Conservation (phyloP, 2,329 filamentous ascomycete species). For the Pyricularia pennisetigena region DNA sequence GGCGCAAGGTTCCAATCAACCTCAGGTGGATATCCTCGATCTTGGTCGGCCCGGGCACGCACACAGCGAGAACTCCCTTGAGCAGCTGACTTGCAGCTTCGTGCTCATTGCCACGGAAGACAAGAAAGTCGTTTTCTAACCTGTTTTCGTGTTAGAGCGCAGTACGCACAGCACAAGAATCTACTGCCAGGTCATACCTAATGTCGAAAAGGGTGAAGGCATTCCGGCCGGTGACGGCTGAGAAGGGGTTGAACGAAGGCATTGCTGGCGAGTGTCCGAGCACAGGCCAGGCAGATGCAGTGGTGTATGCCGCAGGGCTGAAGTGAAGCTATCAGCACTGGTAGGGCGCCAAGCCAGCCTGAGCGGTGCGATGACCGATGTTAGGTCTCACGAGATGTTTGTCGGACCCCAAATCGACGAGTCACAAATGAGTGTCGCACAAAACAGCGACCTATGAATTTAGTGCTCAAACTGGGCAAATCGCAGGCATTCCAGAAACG, state of each 20-base stretch:
- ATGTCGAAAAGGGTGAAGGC: conserved; percentile 48
- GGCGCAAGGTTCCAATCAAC: conserved; percentile 58
- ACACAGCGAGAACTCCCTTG: conserved; percentile 65
- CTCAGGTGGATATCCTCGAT: conserved; percentile 66
- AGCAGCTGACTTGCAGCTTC: conserved; percentile 68
- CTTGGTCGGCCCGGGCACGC: conserved; percentile 56
- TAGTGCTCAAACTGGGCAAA: not conserved
- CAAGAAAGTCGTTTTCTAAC: conserved; percentile 68
- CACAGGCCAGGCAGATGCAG: not conserved
- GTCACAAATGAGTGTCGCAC: not conserved
- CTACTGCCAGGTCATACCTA: conserved; percentile 30
- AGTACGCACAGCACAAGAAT: conserved; percentile 2
- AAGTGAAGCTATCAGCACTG: not conserved
- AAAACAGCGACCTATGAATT: not conserved
- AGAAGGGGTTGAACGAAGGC: conserved; percentile 48
- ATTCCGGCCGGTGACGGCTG: conserved; percentile 38
- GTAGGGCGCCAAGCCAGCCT: not conserved
- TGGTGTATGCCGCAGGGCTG: not conserved
- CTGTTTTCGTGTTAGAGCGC: conserved; percentile 28
- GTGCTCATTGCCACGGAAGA: conserved; percentile 65
- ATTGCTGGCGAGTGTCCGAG: conserved; percentile 22
- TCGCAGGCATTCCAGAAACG: not conserved
- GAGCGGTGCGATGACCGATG: not conserved
- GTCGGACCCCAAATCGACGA: not conserved
- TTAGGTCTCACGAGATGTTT: not conserved